Evolutionary conservation across 2,329 filamentous ascomycete species (phyloP), one percentile per base, ranked within the genome.

Genomic region (Pestalotiopsis sp.): DNA sequence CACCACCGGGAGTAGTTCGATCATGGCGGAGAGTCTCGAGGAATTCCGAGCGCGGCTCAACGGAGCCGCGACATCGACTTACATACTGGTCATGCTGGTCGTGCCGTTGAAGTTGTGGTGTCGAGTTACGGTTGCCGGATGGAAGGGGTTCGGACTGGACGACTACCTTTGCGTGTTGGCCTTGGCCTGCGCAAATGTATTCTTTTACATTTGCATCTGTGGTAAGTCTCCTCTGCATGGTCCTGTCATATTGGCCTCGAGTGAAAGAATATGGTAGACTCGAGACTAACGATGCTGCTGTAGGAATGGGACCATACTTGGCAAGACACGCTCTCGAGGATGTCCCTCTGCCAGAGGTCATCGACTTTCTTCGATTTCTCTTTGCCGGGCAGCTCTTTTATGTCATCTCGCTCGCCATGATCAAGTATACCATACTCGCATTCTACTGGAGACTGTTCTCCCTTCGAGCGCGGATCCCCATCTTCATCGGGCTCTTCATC

Each of bases 391-490:
- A 64, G 62, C 11, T 52, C 2, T 36, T 64, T 3, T 64, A 64
- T 12, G 62, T 64, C 23, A 27, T 36, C 2, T 25, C 62, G 3
- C 62, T 64, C 20, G 62, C 45, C 36, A 64, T 64, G 62, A 56
- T 64, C 62, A 64, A 64, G 45, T 64, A 64, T 23, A 52, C 36
- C 13, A 45, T 63, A 11, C 38, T 64, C 0, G 39, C 62, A 5
- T 52, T 63, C 39, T 63, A 63, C 60, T 63, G 60, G 60, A 5
- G 60, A 23, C 20, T 63, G 0, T 63, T 63, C 12, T 63, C 27
- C 14, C 13, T 45, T 6, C 20, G 57, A 4, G 57, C 57, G 14
- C n/a, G 57, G 11, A 59, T 59, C 17, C 57, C 57, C 14, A 59
- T 59, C 7, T 36, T 59, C 17, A 59, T 59, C 23, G 57, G 23